Evolutionary conservation across 192 early-diverging fungal genomes (phyloP), one percentile per base, ranked within the genome.

Genomic region (Umbelopsis sp.): DNA sequence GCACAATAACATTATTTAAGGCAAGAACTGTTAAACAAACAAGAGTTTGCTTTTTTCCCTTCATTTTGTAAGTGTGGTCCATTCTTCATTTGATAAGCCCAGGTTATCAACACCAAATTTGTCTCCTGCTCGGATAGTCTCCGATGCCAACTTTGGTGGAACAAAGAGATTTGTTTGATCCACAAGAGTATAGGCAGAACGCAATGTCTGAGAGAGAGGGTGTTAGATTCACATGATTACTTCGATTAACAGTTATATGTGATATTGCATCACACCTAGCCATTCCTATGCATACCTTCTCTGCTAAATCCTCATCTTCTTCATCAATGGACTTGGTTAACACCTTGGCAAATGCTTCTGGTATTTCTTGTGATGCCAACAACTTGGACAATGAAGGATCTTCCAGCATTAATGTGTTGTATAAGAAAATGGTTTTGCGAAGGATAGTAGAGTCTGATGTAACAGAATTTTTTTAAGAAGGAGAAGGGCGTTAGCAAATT

Each of bases 351-450:
- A 88, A 68, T 4, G 80, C 78, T 0, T 79, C 77, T 9, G 85
- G 53, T 50, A 85, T 77, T 20, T 84, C 82, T 47, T 86, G 72
- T 24, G 86, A 70, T 3, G 73, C 74, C 24, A 90, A 74, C 9
- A 78, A 70, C 12, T 76, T 56, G 44, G 83, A 78, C 52, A 87
- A 54, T 11, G 70, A 22, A 17, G 75, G 74, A 31, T 89, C 80
- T 79, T 91, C 85, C n/a, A 87, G 74, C 29, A 93, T 76, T 31
- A 93, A 74, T 6, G 82, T 84, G 45, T 86, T 88, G 75, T 87
- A 81, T 65, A 91, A 71, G 66, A 93, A 93, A 45, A 90, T 80
- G 14, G 79, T 69, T 73, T 91, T 90, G 32, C 86, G 76, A 22
- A 86, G 53, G 11, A 78, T 79, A 3, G 78, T 11, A 14, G 72